Evolutionary conservation across 192 early-diverging fungal genomes (phyloP), one percentile per base, ranked within the genome.

Genomic region (Pilaira anomala): DNA sequence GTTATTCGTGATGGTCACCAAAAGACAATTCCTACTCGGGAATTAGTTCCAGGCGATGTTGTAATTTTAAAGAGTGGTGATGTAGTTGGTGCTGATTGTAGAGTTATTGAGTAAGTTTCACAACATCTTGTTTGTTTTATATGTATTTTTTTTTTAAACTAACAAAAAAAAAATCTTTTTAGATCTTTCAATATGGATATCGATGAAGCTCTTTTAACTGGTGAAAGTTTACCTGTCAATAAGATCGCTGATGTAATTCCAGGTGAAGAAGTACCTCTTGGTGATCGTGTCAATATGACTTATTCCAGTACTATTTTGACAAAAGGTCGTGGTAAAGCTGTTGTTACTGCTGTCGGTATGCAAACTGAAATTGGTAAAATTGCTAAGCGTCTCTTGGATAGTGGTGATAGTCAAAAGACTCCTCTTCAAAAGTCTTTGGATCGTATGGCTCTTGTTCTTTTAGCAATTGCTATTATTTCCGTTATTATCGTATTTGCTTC

Each of bases 51-150:
- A 1, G 95, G 96, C 24, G 96, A 98, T 71, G 68, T 98, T 36
- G 82, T 98, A 41, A 85, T 93, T 25, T 77, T 98, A 16, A 92
- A 98, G 69, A 91, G 90, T 65, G 96, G 96, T 40, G 96, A 98
- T 69, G 93, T 92, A 14, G 82, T 97, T 42, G 93, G 92, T 33
- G 96, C 96, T 21, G 96, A 97, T 67, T 83, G 89, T 48, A 91
- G 96, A 54, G 76, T 98, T 9, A 57, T 76, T 21, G 68, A 76
- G 67, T 72, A 62, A 62, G 70, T 63, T 24, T 21, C n/a, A n/a
- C n/a, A n/a, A n/a, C n/a, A n/a, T n/a, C n/a, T n/a, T n/a, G n/a
- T n/a, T n/a, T 8, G 14, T 7, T 48, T 30, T 33, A 26, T 18
- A 13, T 33, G n/a, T 36, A 25, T 52, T 29, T 56, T n/a, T 45